Conservation (phyloP, 176 grass and related monocot species). For the Musa troglodytarum region DNA sequence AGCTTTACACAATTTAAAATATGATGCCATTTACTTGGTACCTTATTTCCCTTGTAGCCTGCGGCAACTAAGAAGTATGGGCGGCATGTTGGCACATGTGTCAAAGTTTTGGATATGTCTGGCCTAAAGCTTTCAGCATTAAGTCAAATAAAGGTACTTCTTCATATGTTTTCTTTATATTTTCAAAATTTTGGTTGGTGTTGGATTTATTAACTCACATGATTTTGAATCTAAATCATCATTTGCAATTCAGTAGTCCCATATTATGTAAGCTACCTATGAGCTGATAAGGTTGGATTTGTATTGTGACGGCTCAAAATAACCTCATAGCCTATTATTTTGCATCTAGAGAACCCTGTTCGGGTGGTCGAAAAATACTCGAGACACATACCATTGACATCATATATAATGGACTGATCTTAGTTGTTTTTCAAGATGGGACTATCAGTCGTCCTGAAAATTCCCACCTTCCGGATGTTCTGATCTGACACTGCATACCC, state of each 20-base stretch:
- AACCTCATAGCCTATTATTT: too few species aligned
- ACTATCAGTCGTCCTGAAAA: too few species aligned
- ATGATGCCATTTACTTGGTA: conserved; percentile 14
- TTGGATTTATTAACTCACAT: neutral
- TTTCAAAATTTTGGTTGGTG: neutral
- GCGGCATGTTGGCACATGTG: conserved; percentile 47
- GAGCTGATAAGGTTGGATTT: neutral
- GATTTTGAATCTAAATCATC: neutral
- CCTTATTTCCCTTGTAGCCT: conserved; percentile 43
- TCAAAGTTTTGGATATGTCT: conserved; percentile 97
- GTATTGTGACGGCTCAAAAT: too few species aligned
- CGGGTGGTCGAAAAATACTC: too few species aligned
- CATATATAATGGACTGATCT: too few species aligned
- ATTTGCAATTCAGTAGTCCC: too few species aligned
- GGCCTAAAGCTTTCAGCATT: conserved; percentile 79
- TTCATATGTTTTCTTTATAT: conserved; percentile 1
- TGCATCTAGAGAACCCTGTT: too few species aligned
- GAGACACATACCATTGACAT: too few species aligned
- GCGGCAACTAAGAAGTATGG: conserved; percentile 43
- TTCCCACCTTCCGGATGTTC: too few species aligned
- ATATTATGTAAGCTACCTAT: neutral
- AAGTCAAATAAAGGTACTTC: conserved; percentile 67
- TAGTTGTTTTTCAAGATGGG: too few species aligned
- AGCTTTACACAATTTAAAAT: conserved; percentile 1
- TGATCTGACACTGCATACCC: too few species aligned